Base-by-base conservation (phyloP, 2,329 filamentous ascomycete genomes). In the Fusarium sp. region DNA sequence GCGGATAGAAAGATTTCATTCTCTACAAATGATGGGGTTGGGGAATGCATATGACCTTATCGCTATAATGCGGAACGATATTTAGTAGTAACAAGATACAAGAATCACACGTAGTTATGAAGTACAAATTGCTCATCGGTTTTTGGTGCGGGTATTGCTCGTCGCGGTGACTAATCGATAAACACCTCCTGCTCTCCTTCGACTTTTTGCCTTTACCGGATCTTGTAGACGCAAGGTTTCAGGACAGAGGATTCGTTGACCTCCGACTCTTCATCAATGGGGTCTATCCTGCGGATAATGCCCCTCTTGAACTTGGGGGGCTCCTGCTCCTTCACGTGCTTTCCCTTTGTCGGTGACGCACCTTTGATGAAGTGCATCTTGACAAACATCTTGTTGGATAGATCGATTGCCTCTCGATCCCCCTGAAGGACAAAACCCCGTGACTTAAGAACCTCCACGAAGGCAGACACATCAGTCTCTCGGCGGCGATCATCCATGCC, bases 321-420 rank as follows among this genome's bases (percentile, higher is more conserved):
- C 18, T 89, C 91, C 72, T 88, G 66, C 15, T 79, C 76, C 53
- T 80, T 83, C 15, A 84, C 87, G 67, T 91, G 88, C 81, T 97
- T 96, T 23, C 94, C 94, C 76, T 89, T 90, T 4, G 85, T 85
- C 1, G 94, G 91, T 42, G 88, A 82, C 20, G 88, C 88, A n/a
- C 86, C 88, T 82, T 98, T 99, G 73, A 94, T 84, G 79, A 99
- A 99, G 72, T 91, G 89, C 93, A 99, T 95, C 81, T 91, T 93
- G 71, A 98, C 95, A 82, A 99, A 99, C 96, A 99, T 99, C 81
- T 91, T 96, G 81, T 99, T 99, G 56, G 86, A 87, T 74, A 96
- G 82, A 80, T 99, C 94, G 11, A 97, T 85, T 1, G 90, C 87
- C 45, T 78, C 79, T 66, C 82, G 85, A 71, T 86, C 87, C 11